Evolutionary conservation across 768 basidiomycete species (phyloP).

Genomic region (Russula virescens): DNA sequence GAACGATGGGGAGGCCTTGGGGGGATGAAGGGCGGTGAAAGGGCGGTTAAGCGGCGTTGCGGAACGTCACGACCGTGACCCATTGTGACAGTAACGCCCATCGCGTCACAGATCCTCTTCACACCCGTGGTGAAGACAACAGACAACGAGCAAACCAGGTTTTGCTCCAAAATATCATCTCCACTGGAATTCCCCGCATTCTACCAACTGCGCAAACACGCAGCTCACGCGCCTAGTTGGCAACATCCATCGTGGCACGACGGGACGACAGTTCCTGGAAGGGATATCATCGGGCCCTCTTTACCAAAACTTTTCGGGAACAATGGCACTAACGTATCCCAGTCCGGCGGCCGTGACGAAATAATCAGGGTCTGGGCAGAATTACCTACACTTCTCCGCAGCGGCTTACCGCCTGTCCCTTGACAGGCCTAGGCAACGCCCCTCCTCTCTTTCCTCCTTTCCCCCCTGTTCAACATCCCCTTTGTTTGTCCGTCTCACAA

Average conservation of each 20-base stretch:
- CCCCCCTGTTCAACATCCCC: too few species aligned
- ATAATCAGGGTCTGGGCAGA: neutral
- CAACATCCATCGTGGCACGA: neutral
- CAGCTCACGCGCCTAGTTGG: neutral
- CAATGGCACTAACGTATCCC: slow-evolving; percentile 9
- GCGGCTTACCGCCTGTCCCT: slow-evolving; percentile 21
- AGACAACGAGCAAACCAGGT: neutral
- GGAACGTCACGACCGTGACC: slow-evolving; percentile 3
- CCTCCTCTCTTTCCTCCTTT: neutral
- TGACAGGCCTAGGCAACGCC: neutral
- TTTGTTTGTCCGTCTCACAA: neutral
- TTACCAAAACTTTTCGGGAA: slow-evolving; percentile 7
- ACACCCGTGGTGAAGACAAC: too few species aligned
- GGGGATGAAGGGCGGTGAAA: neutral
- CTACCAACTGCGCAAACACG: slow-evolving; percentile 8
- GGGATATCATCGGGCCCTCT: neutral
- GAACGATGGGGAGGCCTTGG: neutral
- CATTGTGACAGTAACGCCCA: slow-evolving; percentile 9
- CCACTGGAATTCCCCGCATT: slow-evolving; percentile 12
- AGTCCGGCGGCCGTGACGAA: slow-evolving; percentile 13
- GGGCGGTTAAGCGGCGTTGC: slow-evolving; percentile 4
- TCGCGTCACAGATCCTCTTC: neutral
- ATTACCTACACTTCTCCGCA: slow-evolving; percentile 16
- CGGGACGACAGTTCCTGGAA: slow-evolving; percentile 9
- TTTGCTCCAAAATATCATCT: neutral